Conservation (phyloP, 139 green algal genomes). For the Coelastrella sp. region DNA sequence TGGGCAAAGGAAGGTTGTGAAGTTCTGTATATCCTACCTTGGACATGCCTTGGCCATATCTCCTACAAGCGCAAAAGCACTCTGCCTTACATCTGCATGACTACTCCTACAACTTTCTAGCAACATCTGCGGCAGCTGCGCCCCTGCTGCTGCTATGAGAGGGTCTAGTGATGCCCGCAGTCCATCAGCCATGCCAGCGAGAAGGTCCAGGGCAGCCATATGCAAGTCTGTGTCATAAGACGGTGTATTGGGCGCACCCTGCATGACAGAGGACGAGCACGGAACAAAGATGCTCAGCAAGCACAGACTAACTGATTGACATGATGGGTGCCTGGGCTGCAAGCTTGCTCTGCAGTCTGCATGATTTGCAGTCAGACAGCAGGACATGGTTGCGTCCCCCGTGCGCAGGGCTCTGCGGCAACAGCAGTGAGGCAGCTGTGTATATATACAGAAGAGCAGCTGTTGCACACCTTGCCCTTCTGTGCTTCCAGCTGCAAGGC, state of each 20-base stretch:
- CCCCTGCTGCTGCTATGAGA: constrained; percentile 66
- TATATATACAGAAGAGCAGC: too few relatives aligned
- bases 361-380: too few relatives aligned
- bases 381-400: too few relatives aligned
- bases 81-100: constrained; percentile 82
- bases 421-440: not conserved
- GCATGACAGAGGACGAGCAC: not conserved
- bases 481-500: constrained; percentile 62
- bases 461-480: constrained; percentile 16
- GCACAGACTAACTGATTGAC: too few relatives aligned
- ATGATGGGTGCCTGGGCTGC: too few relatives aligned
- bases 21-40: not conserved
- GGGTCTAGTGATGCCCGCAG: constrained; percentile 76
- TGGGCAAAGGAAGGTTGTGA: too few relatives aligned
- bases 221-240: constrained; percentile 63
- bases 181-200: constrained; percentile 83
- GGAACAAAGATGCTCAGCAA: too few relatives aligned
- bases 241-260: not conserved
- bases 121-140: constrained; percentile 24
- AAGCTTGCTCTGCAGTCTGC: too few relatives aligned
- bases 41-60: constrained; percentile 84
- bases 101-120: constrained; percentile 44
- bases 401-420: too few relatives aligned
- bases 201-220: constrained; percentile 82
- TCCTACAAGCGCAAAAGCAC: constrained; percentile 92